phyloP scores from a whole-genome alignment of 2,329 filamentous ascomycete species.

The Mycosphaerella sp. region DNA sequence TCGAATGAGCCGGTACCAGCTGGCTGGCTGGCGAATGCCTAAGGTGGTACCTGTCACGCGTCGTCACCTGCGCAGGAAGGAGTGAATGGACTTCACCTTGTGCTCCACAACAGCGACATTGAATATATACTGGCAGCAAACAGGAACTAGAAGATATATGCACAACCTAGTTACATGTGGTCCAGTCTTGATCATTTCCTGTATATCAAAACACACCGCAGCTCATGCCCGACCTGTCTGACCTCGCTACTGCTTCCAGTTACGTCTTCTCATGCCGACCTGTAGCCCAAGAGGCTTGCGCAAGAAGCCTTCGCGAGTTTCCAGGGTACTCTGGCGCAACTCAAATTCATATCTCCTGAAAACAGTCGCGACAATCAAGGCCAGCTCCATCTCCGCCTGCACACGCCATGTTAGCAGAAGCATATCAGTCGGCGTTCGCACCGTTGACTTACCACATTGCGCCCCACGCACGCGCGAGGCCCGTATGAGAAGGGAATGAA shows the following conservation, averaged over 20 bases:
- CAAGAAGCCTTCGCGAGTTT: constrained; percentile 34
- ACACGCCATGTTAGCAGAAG: constrained; percentile 3
- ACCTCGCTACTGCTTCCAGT: not conserved
- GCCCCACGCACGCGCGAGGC: constrained; percentile 39
- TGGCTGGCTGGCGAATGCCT: too few species aligned
- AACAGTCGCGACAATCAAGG: constrained; percentile 36
- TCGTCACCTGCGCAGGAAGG: too few species aligned
- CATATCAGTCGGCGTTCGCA: constrained; percentile 28
- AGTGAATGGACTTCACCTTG: too few species aligned
- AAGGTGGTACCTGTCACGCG: too few species aligned
- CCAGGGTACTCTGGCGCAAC: constrained; percentile 31
- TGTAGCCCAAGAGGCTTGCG: constrained; percentile 31
- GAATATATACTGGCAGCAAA: too few species aligned
- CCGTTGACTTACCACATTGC: constrained; percentile 32
- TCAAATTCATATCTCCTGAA: constrained; percentile 35
- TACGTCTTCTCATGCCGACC: constrained; percentile 25
- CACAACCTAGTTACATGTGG: too few species aligned
- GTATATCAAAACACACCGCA: constrained; percentile 1
- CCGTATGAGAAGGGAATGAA: constrained; percentile 41
- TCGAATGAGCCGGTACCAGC: too few species aligned
- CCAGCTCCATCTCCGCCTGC: constrained; percentile 38
- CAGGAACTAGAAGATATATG: too few species aligned
- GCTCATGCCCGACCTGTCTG: not conserved
- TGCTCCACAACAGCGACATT: too few species aligned
- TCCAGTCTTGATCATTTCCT: not conserved